Conservation (phyloP, 345 rosid species). For the Heritiera fomes region DNA sequence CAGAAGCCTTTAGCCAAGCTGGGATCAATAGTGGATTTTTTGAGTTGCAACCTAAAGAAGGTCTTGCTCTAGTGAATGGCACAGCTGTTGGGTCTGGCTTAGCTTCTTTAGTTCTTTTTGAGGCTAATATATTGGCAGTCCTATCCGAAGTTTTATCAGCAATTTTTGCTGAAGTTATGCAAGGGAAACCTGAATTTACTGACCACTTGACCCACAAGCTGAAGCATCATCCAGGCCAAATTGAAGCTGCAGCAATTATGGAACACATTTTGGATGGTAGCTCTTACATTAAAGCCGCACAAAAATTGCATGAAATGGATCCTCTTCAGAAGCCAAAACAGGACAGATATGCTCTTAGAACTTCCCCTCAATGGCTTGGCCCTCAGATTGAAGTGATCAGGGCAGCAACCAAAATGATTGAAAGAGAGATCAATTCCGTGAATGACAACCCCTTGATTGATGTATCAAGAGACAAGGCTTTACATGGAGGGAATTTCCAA, state of each 20-base stretch:
- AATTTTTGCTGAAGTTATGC: slow-evolving; percentile 71
- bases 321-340: slow-evolving; percentile 74
- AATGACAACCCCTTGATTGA: slow-evolving; percentile 79
- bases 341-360: slow-evolving; percentile 73
- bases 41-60: slow-evolving; percentile 73
- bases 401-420: slow-evolving; percentile 63
- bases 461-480: slow-evolving; percentile 63
- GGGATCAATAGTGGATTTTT: slow-evolving; percentile 52
- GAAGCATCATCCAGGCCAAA: slow-evolving; percentile 82
- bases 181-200: slow-evolving; percentile 75
- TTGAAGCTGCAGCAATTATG: slow-evolving; percentile 84
- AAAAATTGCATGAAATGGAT: slow-evolving; percentile 62
- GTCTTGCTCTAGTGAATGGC: slow-evolving; percentile 70
- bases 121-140: slow-evolving; percentile 49
- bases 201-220: slow-evolving; percentile 68
- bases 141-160: slow-evolving; percentile 65
- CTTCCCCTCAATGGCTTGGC: slow-evolving; percentile 83
- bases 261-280: slow-evolving; percentile 74
- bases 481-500: slow-evolving; percentile 84
- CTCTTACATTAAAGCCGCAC: slow-evolving; percentile 57
- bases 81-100: slow-evolving; percentile 77
- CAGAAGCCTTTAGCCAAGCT: slow-evolving; percentile 51
- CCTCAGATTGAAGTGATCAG: slow-evolving; percentile 78
- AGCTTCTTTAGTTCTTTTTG: slow-evolving; percentile 67
- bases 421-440: slow-evolving; percentile 78